Percentiles rank a stretch among this genome's conserved stretches.
Conservation (phyloP, 306 rosid genomes). For the Vicia villosa region DNA sequence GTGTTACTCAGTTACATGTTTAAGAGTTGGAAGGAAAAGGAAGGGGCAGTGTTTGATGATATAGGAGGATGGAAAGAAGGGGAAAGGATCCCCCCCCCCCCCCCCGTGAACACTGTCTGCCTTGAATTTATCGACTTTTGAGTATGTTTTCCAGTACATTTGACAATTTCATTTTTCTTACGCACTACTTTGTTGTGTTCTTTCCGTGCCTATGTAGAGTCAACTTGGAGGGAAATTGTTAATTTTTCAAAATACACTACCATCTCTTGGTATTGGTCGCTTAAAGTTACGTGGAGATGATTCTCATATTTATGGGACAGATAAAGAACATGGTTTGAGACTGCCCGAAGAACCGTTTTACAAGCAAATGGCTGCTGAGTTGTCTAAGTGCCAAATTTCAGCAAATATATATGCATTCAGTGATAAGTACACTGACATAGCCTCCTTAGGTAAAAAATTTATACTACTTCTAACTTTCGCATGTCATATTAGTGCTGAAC, state of each 20-base stretch:
- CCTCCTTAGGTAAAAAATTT: constrained; percentile 71
- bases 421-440: constrained; percentile 98
- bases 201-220: constrained; percentile 56
- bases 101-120: not conserved
- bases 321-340: constrained; percentile 82
- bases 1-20: not conserved
- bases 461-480: not conserved
- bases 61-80: too few relatives aligned
- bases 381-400: constrained; percentile 88
- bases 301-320: constrained; percentile 89
- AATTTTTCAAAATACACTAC: constrained; percentile 90
- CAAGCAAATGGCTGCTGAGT: constrained; percentile 99
- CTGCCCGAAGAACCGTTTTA: constrained; percentile 95
- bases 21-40: too few relatives aligned
- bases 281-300: constrained; percentile 97
- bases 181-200: constrained; percentile 30
- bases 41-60: too few relatives aligned
- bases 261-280: constrained; percentile 98
- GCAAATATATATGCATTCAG: constrained; percentile 84
- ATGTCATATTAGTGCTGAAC: not conserved
- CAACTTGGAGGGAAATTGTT: constrained; percentile 95
- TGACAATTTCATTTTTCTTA: constrained; percentile 26
- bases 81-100: too few relatives aligned
- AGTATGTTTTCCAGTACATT: constrained; percentile 18
- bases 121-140: constrained; percentile 12